Evolutionary conservation across 768 basidiomycete species (phyloP).

Genomic region (Russula virescens): DNA sequence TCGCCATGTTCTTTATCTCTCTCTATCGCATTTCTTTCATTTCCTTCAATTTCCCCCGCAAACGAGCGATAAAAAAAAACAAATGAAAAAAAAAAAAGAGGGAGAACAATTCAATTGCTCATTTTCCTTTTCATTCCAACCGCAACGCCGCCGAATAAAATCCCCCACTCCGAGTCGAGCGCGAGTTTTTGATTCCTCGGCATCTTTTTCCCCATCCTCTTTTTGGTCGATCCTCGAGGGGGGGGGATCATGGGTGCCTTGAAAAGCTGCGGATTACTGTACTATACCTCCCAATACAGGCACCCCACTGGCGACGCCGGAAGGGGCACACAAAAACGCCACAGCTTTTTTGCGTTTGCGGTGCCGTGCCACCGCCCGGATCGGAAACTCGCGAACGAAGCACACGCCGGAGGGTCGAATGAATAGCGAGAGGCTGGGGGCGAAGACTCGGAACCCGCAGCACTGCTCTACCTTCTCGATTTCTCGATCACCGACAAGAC

Average conservation of each 20-base stretch:
- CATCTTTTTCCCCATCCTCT: conserved; percentile 5
- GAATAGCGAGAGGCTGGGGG: neutral
- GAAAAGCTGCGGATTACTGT: neutral
- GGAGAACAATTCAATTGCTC: too few relatives aligned
- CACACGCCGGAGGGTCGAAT: neutral
- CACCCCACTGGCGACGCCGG: neutral
- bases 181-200: neutral
- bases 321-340: neutral
- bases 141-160: too few relatives aligned
- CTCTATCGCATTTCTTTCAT: too few relatives aligned
- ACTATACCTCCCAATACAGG: neutral
- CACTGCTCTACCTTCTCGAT: neutral
- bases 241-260: too few relatives aligned
- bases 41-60: too few relatives aligned
- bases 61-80: too few relatives aligned
- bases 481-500: neutral
- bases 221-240: neutral
- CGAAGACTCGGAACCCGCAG: neutral
- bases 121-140: too few relatives aligned
- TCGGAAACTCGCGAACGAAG: conserved; percentile 14
- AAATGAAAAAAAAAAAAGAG: too few relatives aligned
- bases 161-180: too few relatives aligned
- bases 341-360: neutral
- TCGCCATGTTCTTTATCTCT: neutral
- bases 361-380: neutral